Evolutionary conservation across 2,329 filamentous ascomycete genomes (phyloP).

Genomic region (Fusarium abutilonis): DNA sequence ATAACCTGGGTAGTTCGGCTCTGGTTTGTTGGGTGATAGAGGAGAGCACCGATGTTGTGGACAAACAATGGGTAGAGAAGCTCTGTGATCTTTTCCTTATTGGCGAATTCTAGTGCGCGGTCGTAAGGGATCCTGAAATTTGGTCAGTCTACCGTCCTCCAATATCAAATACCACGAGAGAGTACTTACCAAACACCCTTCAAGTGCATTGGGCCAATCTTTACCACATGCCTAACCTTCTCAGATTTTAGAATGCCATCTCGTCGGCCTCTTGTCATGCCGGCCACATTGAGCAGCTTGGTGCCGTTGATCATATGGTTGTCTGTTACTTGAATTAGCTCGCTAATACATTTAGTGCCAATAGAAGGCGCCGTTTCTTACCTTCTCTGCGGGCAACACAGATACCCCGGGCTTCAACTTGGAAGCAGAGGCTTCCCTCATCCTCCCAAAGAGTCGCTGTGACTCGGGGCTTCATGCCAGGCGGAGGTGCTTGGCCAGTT

Average conservation of each 20-base stretch:
- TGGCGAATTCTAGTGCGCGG: slow-evolving; percentile 96
- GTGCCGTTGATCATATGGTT: slow-evolving; percentile 99
- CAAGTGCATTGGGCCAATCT: slow-evolving; percentile 98
- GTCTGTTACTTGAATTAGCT: slow-evolving; percentile 62
- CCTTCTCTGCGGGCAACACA: slow-evolving; percentile 95
- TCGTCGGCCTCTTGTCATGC: slow-evolving; percentile 94
- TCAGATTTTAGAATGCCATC: slow-evolving; percentile 98
- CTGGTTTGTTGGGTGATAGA: slow-evolving; percentile 94
- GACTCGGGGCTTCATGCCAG: slow-evolving; percentile 94
- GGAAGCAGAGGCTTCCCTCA: slow-evolving; percentile 96
- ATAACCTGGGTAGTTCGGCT: slow-evolving; percentile 85
- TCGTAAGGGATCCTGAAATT: slow-evolving; percentile 90
- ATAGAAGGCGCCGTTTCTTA: slow-evolving; percentile 52
- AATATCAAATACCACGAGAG: slow-evolving; percentile 4
- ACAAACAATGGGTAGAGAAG: slow-evolving; percentile 95
- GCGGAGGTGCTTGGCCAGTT: slow-evolving; percentile 91
- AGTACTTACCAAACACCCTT: slow-evolving; percentile 90
- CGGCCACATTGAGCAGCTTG: slow-evolving; percentile 94
- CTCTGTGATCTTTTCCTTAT: slow-evolving; percentile 99
- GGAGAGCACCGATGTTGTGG: slow-evolving; percentile 91
- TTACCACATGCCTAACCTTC: slow-evolving; percentile 95
- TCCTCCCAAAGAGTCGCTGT: slow-evolving; percentile 99
- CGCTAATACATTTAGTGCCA: neutral
- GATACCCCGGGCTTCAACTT: slow-evolving; percentile 94
- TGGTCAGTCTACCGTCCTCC: slow-evolving; percentile 40